phyloP scores from a whole-genome alignment of 257 asterid species.

The Avicennia marina region DNA sequence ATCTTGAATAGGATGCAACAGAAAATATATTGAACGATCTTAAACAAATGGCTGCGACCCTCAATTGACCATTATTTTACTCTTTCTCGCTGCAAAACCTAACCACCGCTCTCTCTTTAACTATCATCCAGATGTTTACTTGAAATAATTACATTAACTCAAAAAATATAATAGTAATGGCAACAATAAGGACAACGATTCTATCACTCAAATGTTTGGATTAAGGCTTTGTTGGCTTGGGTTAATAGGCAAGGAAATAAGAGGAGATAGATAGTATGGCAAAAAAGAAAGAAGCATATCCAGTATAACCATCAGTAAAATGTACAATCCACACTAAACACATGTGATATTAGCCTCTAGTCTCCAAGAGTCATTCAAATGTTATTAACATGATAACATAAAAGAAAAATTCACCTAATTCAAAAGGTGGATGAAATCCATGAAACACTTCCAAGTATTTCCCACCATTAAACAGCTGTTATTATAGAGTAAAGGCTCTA shows the following conservation, averaged over 20 bases:
- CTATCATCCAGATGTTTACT: neutral
- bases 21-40: too few relatives aligned
- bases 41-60: neutral
- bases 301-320: neutral
- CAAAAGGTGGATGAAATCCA: neutral
- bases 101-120: neutral
- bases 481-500: neutral
- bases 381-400: neutral
- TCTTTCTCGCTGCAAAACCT: neutral
- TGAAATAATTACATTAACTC: neutral
- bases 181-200: neutral
- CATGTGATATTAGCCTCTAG: neutral
- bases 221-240: neutral
- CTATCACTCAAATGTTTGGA: neutral
- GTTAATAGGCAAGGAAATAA: neutral
- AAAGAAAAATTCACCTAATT: neutral
- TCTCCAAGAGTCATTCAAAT: slow-evolving; percentile 1
- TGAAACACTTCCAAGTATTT: neutral
- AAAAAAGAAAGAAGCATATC: too few relatives aligned
- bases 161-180: neutral
- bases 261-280: too few relatives aligned
- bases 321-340: neutral
- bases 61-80: neutral
- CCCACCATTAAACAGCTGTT: neutral
- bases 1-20: neutral